Conservation (phyloP, 495 filamentous ascomycete genomes). For the Talaromyces trachyspermus region DNA sequence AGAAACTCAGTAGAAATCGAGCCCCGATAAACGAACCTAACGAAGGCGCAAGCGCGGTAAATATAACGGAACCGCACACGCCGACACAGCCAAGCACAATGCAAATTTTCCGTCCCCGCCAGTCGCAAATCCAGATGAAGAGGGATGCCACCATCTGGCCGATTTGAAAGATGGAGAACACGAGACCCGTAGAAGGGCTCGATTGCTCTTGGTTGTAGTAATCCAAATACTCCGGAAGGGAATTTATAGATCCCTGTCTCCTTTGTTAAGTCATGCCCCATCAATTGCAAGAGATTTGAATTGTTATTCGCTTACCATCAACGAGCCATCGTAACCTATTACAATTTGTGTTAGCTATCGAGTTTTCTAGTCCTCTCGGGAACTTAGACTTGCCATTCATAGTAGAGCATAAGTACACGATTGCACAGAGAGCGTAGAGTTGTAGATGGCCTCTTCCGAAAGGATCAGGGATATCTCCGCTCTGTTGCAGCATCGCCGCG, state of each 20-base stretch:
- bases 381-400: conserved; percentile 2
- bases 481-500: neutral
- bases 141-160: conserved; percentile 2
- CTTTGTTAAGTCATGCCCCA: neutral
- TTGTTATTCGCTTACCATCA: conserved; percentile 28
- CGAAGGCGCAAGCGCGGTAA: conserved; percentile 50
- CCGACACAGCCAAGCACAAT: conserved; percentile 48
- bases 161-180: conserved; percentile 4
- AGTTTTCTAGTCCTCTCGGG: neutral
- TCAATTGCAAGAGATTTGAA: neutral
- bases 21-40: conserved; percentile 58
- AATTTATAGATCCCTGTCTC: conserved; percentile 26
- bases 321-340: conserved; percentile 41
- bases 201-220: conserved; percentile 29
- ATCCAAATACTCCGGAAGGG: conserved; percentile 25
- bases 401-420: conserved; percentile 2
- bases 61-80: conserved; percentile 52
- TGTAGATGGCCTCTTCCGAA: neutral
- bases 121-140: conserved; percentile 5
- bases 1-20: conserved; percentile 69
- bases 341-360: neutral
- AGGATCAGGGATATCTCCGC: neutral
- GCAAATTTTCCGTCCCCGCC: conserved; percentile 3
- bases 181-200: conserved; percentile 10
- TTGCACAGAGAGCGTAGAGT: neutral